Conservation (phyloP, 768 basidiomycete genomes). For the Coprinopsis cinerea region DNA sequence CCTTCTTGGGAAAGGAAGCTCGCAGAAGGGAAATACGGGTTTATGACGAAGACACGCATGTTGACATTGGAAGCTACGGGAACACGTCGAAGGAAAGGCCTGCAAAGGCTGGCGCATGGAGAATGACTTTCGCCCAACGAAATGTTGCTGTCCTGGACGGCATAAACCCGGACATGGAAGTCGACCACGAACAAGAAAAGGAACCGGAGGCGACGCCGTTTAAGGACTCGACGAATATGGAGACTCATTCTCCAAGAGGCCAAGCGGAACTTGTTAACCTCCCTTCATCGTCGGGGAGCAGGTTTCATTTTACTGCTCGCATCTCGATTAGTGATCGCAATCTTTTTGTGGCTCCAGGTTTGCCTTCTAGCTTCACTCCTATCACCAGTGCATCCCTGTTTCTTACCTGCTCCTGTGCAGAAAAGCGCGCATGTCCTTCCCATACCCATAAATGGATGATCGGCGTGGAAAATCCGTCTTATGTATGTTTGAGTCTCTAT, state of each 20-base stretch:
- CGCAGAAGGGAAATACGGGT: slow-evolving; percentile 37
- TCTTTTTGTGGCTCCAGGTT: slow-evolving; percentile 40
- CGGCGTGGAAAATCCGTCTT: slow-evolving; percentile 46
- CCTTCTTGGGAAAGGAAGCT: slow-evolving; percentile 39
- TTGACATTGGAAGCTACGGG: slow-evolving; percentile 18
- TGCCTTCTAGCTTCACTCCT: slow-evolving; percentile 1
- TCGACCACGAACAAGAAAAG: not conserved
- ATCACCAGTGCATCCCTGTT: not conserved
- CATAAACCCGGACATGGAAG: not conserved
- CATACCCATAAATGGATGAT: slow-evolving; percentile 54
- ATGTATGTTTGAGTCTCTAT: slow-evolving; percentile 28
- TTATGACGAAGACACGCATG: slow-evolving; percentile 32
- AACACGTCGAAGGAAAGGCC: not conserved
- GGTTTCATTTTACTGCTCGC: slow-evolving; percentile 46
- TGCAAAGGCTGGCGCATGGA: slow-evolving; percentile 22
- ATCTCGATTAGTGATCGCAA: slow-evolving; percentile 44
- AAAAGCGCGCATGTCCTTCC: slow-evolving; percentile 18
- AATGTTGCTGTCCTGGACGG: not conserved
- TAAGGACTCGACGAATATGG: not conserved
- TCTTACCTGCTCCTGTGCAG: slow-evolving; percentile 20
- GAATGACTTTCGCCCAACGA: slow-evolving; percentile 30
- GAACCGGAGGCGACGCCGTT: not conserved
- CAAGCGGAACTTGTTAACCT: not conserved
- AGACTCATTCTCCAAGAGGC: not conserved
- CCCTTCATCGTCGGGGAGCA: slow-evolving; percentile 24